Conservation (phyloP, 257 asterid species). For the Cruciata laevipes region DNA sequence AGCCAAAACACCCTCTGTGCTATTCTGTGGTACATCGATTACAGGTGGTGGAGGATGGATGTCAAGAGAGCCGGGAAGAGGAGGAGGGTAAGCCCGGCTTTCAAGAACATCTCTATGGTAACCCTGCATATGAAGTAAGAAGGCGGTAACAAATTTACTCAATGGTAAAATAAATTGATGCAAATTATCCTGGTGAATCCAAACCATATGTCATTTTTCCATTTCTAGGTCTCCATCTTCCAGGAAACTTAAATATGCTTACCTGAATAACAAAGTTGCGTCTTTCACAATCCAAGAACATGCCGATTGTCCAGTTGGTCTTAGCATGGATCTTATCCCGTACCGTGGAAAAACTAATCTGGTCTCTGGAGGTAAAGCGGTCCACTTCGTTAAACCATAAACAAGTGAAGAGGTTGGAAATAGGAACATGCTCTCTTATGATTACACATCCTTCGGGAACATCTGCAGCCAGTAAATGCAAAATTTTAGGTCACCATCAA, state of each 20-base stretch:
- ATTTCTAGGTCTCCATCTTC: no score
- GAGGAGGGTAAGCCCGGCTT: conserved; percentile 43
- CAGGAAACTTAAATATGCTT: conserved; percentile 2
- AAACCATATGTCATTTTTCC: no score
- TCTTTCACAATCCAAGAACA: conserved; percentile 95
- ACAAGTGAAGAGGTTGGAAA: conserved; percentile 87
- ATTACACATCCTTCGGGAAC: conserved; percentile 98
- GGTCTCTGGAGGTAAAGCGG: conserved; percentile 91
- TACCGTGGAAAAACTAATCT: conserved; percentile 92
- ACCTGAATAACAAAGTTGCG: conserved; percentile 92
- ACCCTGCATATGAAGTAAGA: conserved; percentile 41
- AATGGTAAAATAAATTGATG: neutral
- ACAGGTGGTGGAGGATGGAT: conserved; percentile 46
- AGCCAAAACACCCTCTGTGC: conserved; percentile 9
- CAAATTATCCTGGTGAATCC: neutral
- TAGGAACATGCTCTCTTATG: conserved; percentile 76
- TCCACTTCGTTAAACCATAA: conserved; percentile 98
- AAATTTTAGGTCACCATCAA: conserved; percentile 9
- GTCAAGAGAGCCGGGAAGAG: conserved; percentile 21
- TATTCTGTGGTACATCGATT: conserved; percentile 13
- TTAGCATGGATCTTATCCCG: conserved; percentile 66
- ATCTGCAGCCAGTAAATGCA: conserved; percentile 54
- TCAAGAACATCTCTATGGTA: conserved; percentile 77
- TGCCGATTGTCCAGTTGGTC: conserved; percentile 63
- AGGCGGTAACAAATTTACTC: neutral